Evolutionary conservation across 345 rosid genomes (phyloP), one percentile per base, ranked within the genome.

Genomic region (Citrus unshiu): DNA sequence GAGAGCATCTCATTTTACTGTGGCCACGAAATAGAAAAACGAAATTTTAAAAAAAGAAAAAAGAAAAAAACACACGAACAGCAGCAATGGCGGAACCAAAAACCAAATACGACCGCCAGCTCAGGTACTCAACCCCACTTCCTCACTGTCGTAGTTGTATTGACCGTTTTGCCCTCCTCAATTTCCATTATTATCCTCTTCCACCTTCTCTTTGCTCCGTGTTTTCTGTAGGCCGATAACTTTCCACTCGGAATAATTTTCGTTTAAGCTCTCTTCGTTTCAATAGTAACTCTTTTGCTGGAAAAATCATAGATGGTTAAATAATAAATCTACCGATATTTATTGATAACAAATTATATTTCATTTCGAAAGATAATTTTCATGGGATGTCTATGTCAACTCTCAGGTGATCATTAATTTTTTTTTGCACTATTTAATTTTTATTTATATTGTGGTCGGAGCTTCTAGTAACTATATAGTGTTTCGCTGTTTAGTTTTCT

Each of bases 21-120:
- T 6, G 21, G 18, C 27, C 27, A 16, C 58, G 4, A 3, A 6
- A 73, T 6, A 32, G 12, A 24, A 30, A 46, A 40, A 62, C 24
- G 3, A 29, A 35, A 35, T 35, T 35, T 34, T 4, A 34, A 34
- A 9, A 73, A 4, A 10, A 18, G 25, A 73, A 7, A 29, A 18
- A 14, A 46, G 12, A 7, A 7, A 9, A 4, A 5, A 21, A 75
- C 32, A n/a, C 35, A 14, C 37, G 16, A 54, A 16, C 72, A 16
- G 62, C 29, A 60, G 35, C 85, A 84, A 91, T 93, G 98, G 91
- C 91, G 57, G 99, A 95, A 70, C 87, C 93, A 14, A 95, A 93
- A 83, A 81, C 84, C 72, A 95, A 95, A 84, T 93, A 95, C 89
- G 98, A 95, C 89, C 99, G 97, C 75, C 99, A 95, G 74, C 99